Evolutionary conservation across 306 rosid species (phyloP), one percentile per base, ranked within the genome.

Genomic region (Sindora glabra): DNA sequence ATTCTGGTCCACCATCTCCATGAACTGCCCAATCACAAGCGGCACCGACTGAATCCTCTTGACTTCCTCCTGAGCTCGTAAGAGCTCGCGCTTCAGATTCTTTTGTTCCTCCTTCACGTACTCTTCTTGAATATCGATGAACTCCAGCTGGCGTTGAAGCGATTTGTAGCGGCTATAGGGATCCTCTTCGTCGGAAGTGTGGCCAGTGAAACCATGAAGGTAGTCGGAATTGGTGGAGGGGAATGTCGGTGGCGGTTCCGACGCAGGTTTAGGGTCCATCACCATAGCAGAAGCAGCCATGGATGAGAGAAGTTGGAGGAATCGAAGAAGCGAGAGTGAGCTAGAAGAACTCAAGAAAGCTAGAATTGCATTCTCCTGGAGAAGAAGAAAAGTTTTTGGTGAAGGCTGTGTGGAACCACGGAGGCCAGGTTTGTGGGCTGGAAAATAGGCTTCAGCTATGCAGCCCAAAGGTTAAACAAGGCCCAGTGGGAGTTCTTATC

Each of bases 31-130:
- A 1, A 94, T 94, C 1, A 94, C 99, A 2, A 94, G 83, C 0
- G 99, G 99, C 68, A 94, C 99, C 21, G 99, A 94, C 52, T 94
- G 99, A 65, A 94, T 89, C 89, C 99, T 65, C 69, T 94, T 94
- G 10, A 94, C 97, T 77, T 94, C 99, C 25, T 94, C 99, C 69
- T 94, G 97, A 0, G 97, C 95, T 6, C 99, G 94, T 3, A 89
- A 94, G 17, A 80, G 86, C 82, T 94, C 99, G 22, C 99, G 97
- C 82, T 89, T 94, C 46, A 94, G 79, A 23, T 94, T 94, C 90
- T 89, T 94, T 76, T 78, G 95, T 56, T 89, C 99, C 37, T 94
- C 99, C 54, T 94, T 89, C 2, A 86, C 94, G 60, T 94, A 89
- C 56, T 94, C 99, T 48, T 89, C 97, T 65, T 94, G 95, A 24